Evolutionary conservation across 129 eudicot species (phyloP).

Genomic region (Rutidosis leptorrhynchoides): DNA sequence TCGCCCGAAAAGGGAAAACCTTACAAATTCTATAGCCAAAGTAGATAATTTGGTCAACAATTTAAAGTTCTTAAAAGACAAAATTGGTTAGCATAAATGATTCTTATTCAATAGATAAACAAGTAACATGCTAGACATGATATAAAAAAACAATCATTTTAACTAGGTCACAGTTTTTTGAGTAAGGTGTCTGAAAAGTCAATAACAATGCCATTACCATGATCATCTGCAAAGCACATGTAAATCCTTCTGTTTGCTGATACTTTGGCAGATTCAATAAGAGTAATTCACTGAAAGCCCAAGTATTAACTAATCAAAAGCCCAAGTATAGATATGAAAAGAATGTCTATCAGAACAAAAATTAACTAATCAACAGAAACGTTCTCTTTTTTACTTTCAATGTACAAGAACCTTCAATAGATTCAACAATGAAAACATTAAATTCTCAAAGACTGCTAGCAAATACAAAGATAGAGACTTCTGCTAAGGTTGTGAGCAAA

Average conservation of each 20-base stretch:
- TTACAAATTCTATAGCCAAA: no score
- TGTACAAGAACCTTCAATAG: slow-evolving; percentile 22
- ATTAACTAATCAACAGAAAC: slow-evolving; percentile 4
- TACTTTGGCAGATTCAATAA: background rate
- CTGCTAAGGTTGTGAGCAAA: background rate
- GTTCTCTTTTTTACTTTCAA: slow-evolving; percentile 11
- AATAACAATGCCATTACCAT: background rate
- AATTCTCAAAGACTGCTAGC: background rate
- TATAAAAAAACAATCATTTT: background rate
- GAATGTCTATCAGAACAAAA: slow-evolving; percentile 10
- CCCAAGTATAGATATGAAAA: slow-evolving; percentile 1
- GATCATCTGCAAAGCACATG: background rate
- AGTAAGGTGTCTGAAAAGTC: background rate
- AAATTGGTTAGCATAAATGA: background rate
- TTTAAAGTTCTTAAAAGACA: background rate
- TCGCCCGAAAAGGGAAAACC: no score
- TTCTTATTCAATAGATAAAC: background rate
- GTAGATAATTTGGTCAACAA: background rate
- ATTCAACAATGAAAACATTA: slow-evolving; percentile 2
- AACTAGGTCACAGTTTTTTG: background rate
- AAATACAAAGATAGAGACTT: slow-evolving; percentile 3
- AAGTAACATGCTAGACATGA: background rate
- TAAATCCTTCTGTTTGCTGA: background rate
- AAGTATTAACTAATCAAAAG: background rate
- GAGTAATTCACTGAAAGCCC: background rate